phyloP scores from a whole-genome alignment of 2,329 filamentous ascomycete species.

The Ophiostoma sp. region DNA sequence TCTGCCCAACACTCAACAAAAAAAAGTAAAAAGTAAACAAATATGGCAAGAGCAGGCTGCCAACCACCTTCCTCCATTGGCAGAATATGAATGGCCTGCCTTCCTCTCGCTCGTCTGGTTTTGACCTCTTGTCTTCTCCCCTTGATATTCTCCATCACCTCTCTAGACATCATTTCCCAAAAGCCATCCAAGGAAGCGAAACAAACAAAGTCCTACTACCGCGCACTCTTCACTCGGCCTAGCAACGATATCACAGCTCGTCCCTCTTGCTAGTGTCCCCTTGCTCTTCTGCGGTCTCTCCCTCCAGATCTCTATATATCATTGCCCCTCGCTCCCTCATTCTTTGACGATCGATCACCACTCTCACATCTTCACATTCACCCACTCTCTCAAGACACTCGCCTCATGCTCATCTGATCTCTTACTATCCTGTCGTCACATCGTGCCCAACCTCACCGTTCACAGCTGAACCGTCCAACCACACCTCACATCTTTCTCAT shows the following conservation, averaged over 20 bases:
- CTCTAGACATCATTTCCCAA: background rate
- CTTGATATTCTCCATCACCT: background rate
- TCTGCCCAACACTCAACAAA: constrained; percentile 6
- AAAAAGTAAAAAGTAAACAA: background rate
- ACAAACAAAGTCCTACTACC: background rate
- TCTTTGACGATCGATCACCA: too few relatives aligned
- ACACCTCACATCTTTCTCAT: constrained; percentile 7
- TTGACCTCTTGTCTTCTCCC: background rate
- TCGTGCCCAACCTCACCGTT: background rate
- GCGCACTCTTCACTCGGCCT: background rate
- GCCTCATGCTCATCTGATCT: too few relatives aligned
- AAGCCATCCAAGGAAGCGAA: background rate
- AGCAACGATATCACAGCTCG: background rate
- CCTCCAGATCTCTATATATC: too few relatives aligned
- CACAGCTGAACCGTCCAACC: background rate
- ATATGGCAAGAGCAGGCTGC: background rate
- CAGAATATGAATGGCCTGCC: background rate
- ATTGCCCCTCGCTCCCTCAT: too few relatives aligned
- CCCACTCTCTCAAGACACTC: too few relatives aligned
- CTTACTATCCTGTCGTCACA: background rate
- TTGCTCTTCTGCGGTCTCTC: background rate
- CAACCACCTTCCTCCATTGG: background rate
- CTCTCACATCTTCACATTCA: too few relatives aligned
- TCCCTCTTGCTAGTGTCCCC: background rate
- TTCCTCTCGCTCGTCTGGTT: background rate